Percentiles rank a stretch among this genome's conserved stretches.
Conservation (phyloP, 345 rosid genomes). For the Heritiera fomes region DNA sequence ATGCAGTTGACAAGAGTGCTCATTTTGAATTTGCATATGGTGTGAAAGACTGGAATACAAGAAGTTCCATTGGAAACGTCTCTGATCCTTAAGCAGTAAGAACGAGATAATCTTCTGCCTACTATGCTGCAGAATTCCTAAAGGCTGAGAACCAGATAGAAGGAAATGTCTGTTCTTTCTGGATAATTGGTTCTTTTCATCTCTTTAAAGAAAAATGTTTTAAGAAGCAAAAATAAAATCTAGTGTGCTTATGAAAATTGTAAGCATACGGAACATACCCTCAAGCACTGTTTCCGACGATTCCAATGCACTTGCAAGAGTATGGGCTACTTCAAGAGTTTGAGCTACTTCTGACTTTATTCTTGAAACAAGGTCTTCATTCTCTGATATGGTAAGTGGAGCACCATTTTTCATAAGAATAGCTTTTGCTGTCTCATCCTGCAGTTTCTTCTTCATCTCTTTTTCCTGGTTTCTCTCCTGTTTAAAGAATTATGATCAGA, state of each 20-base stretch:
- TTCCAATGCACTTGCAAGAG: slow-evolving; percentile 26
- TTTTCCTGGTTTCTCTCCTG: slow-evolving; percentile 27
- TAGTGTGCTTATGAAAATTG: neutral
- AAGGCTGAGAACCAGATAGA: neutral
- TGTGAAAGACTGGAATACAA: neutral
- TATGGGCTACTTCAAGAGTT: slow-evolving; percentile 28
- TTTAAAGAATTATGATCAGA: neutral
- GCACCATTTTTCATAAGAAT: slow-evolving; percentile 23
- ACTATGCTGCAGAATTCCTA: neutral
- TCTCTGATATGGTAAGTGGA: slow-evolving; percentile 23
- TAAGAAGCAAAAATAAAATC: neutral
- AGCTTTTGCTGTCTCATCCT: slow-evolving; percentile 28
- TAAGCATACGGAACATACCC: slow-evolving; percentile 16
- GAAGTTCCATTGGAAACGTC: neutral
- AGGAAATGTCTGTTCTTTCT: neutral
- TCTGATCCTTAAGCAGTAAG: neutral
- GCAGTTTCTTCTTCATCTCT: slow-evolving; percentile 25
- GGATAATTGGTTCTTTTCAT: neutral
- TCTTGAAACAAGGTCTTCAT: slow-evolving; percentile 24
- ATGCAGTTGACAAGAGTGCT: neutral
- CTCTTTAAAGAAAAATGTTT: neutral
- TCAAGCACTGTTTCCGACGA: neutral
- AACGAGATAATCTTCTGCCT: neutral
- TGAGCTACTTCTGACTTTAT: slow-evolving; percentile 28
- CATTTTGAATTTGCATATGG: neutral